A percentile compares a stretch with the other conserved stretches of the same genome.
phyloP scores from a whole-genome alignment of 1,139 yeast genomes.

The Scheffersomyces stambukii region DNA sequence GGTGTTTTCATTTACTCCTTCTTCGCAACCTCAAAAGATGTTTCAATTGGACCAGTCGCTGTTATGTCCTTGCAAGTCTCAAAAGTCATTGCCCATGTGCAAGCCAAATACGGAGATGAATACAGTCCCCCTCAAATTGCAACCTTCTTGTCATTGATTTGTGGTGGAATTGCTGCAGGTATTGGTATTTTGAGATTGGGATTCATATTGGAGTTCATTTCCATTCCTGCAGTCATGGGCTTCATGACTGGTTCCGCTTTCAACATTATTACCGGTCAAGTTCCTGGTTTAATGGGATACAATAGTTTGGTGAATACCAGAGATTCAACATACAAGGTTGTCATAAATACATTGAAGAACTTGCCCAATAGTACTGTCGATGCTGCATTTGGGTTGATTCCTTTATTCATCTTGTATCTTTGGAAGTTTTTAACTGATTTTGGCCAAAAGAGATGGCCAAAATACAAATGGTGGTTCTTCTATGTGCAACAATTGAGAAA shows the following conservation, averaged over 20 bases:
- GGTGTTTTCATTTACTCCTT: constrained; percentile 87
- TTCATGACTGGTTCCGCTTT: constrained; percentile 95
- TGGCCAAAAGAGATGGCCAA: constrained; percentile 66
- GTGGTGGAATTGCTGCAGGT: constrained; percentile 83
- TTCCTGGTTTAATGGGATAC: constrained; percentile 84
- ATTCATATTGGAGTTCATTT: constrained; percentile 82
- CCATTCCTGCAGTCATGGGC: constrained; percentile 90
- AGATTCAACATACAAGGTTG: constrained; percentile 62
- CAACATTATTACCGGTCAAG: constrained; percentile 76
- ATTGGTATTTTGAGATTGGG: constrained; percentile 83
- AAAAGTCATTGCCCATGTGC: constrained; percentile 68
- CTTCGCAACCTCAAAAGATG: constrained; percentile 94
- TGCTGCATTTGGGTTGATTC: constrained; percentile 86
- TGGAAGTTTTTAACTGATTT: constrained; percentile 58
- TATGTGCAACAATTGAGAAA: constrained; percentile 74
- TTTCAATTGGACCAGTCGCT: constrained; percentile 95
- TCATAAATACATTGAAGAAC: constrained; percentile 69
- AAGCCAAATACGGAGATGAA: constrained; percentile 29
- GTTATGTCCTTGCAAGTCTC: constrained; percentile 90
- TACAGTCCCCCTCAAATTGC: constrained; percentile 68
- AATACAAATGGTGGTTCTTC: constrained; percentile 54
- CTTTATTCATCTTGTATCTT: constrained; percentile 60
- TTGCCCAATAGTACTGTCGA: constrained; percentile 64
- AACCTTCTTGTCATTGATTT: constrained; percentile 69
- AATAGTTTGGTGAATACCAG: constrained; percentile 65